These are phyloP conservation scores for Thymus quinquecostatus DNA, from an alignment of 257 asterid genomes.

Conservation along the genomic window DNA sequence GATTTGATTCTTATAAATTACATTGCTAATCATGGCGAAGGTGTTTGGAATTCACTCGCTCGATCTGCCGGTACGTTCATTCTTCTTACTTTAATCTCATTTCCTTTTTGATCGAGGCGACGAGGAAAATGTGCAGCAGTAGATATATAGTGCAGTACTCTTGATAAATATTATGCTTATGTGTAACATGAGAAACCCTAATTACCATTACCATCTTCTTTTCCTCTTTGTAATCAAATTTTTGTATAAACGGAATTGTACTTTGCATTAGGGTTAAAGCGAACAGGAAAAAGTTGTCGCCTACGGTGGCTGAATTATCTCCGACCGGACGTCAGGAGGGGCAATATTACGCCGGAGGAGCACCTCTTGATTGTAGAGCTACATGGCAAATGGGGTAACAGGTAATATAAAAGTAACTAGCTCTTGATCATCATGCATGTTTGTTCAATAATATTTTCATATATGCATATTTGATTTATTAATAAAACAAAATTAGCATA, in stretches of 20 bases:
- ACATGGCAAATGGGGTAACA: constrained; percentile 97
- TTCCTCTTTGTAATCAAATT: not conserved
- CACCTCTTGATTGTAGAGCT: constrained; percentile 88
- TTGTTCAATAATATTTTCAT: not conserved
- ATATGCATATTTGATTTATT: no score
- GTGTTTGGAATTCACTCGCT: constrained; percentile 95
- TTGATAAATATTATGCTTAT: not conserved
- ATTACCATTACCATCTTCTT: not conserved
- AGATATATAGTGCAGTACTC: no score
- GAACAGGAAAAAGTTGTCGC: constrained; percentile 96
- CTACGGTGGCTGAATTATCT: constrained; percentile 95
- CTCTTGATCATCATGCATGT: not conserved
- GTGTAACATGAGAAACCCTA: constrained; percentile 19
- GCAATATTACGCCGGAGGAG: constrained; percentile 89
- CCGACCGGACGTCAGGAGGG: constrained; percentile 92
- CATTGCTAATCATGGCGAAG: constrained; percentile 96
- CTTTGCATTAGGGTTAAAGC: constrained; percentile 60
- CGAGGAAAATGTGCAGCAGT: not conserved
- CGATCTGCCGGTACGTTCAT: constrained; percentile 72
- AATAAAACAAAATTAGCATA: not conserved
- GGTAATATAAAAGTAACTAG: constrained; percentile 35
- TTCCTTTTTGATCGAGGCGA: not conserved
- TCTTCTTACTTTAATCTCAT: not conserved
- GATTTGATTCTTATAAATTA: constrained; percentile 92
- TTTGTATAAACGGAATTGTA: not conserved